Evolutionary conservation across 441 rosid species (phyloP), one percentile per base, ranked within the genome.

Genomic region (Bocquillonia castaneifolia): DNA sequence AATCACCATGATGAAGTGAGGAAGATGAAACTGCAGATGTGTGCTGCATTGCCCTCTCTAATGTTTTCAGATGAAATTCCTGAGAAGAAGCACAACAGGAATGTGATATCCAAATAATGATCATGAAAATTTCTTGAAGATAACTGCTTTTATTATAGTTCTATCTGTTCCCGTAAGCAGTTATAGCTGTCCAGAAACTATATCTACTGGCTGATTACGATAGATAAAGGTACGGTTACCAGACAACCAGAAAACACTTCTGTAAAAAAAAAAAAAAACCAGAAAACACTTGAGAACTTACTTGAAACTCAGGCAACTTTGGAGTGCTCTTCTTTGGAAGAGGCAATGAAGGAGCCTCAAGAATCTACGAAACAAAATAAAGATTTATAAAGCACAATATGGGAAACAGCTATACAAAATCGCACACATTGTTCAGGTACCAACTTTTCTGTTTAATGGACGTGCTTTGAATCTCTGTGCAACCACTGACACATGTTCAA

Each of bases 31-130:
- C 79, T 73, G 85, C 75, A 66, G 86, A 72, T 9, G 79, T 67
- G 65, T 87, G 92, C 67, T 84, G 93, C 88, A 79, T 82, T 68
- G 97, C 98, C 80, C 96, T 89, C 76, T 91, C 89, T 40, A 74
- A 76, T 68, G 98, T 93, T 81, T 86, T 89, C 72, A 93, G 74
- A 80, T 76, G 94, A 74, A 93, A 93, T 79, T 89, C 96, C 98
- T 91, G 79, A 53, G 51, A 67, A 80, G 67, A 52, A 73, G 71
- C 18, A 51, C 42, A 10, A 70, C 36, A 54, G 20, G 63, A 67
- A 64, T 64, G 6, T 59, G 71, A 75, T 57, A 60, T 56, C 42
- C 51, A 59, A 58, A 68, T 60, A 72, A 18, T 22, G 48, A 59
- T 37, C 52, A 72, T 42, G 67, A 47, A 23, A 32, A 25, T 10